Base-by-base conservation (phyloP, 1,284 basidiomycete species). In the Cutaneotrichosporon cavernicola region DNA sequence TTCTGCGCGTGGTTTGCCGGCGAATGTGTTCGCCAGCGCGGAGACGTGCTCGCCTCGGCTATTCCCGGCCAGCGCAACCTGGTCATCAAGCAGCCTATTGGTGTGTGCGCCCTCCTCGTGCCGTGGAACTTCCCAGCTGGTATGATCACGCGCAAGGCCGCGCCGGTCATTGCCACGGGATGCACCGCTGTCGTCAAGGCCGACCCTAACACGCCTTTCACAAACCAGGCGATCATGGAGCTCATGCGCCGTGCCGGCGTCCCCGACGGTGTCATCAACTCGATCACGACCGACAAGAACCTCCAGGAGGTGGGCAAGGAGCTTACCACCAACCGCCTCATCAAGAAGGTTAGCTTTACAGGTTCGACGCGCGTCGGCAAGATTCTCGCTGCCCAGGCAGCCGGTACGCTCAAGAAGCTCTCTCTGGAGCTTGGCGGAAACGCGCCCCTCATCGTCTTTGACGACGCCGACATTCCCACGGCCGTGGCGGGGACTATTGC, bases 141-240 rank as follows among this genome's bases (percentile, higher is more conserved):
- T 0, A 97, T 97, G 84, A 83, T 86, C 66, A 83, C 84, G 1
- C 79, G 85, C 53, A 86, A 86, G 74, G 71, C 85, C 47, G 84
- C 80, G 2, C 84, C 85, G 1, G 85, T 84, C 50, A 86, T 99
- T 18, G 92, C 94, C 10, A 94, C 94, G 18, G 97, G 97, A 30
- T 99, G 97, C 80, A 98, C 96, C 0, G 86, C 88, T 1, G 95
- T 99, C 61, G 88, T 98, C 80, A 99, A 99, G 77, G 94, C 95
- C 3, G 90, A 97, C 2, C 87, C 94, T 1, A 96, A 99, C 81
- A 95, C 97, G 0, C 97, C 97, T 0, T 97, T 92, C 81, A 94
- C 93, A 43, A 89, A 90, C 18, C 86, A 99, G 22, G 97, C 96
- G 5, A 72, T 80, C 58, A 72, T 77, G 67, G 78, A 80, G 90